Conservation (phyloP, 1,284 basidiomycete species). For the Fomitopsis pinicola region DNA sequence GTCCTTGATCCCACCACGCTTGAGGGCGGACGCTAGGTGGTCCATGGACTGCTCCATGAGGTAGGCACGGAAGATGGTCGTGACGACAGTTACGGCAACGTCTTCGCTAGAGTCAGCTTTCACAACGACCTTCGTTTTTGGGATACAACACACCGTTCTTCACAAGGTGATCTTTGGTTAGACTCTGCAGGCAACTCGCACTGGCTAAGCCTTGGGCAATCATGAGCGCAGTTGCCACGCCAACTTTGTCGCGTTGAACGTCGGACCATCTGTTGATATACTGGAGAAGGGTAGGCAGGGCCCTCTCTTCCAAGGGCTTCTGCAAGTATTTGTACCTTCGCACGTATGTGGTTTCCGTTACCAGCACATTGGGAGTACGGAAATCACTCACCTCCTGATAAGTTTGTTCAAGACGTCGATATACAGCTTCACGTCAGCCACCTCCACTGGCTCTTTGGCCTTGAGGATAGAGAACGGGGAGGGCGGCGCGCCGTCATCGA, state of each 20-base stretch:
- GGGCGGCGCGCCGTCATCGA: slow-evolving; percentile 81
- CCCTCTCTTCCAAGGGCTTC: slow-evolving; percentile 86
- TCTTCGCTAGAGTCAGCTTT: slow-evolving; percentile 39
- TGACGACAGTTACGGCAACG: slow-evolving; percentile 74
- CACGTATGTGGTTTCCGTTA: not conserved
- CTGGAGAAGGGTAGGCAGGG: slow-evolving; percentile 83
- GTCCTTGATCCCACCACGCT: slow-evolving; percentile 83
- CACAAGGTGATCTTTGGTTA: slow-evolving; percentile 92
- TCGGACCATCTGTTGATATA: slow-evolving; percentile 84
- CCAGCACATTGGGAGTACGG: not conserved
- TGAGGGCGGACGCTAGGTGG: slow-evolving; percentile 74
- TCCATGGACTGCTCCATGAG: slow-evolving; percentile 82
- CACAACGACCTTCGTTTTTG: not conserved
- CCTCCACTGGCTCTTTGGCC: slow-evolving; percentile 71
- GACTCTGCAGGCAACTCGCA: slow-evolving; percentile 71
- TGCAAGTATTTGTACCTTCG: slow-evolving; percentile 96
- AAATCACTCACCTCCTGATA: slow-evolving; percentile 71
- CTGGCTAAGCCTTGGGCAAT: slow-evolving; percentile 79
- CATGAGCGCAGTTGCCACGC: slow-evolving; percentile 77
- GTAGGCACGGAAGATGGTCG: slow-evolving; percentile 78
- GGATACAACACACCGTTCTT: slow-evolving; percentile 67
- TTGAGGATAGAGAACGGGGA: slow-evolving; percentile 85
- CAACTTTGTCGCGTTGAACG: slow-evolving; percentile 77
- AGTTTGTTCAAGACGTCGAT: slow-evolving; percentile 93
- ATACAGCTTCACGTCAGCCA: slow-evolving; percentile 87